phyloP scores from a whole-genome alignment of 2,329 filamentous ascomycete species.

The Chaetomium strumarium region DNA sequence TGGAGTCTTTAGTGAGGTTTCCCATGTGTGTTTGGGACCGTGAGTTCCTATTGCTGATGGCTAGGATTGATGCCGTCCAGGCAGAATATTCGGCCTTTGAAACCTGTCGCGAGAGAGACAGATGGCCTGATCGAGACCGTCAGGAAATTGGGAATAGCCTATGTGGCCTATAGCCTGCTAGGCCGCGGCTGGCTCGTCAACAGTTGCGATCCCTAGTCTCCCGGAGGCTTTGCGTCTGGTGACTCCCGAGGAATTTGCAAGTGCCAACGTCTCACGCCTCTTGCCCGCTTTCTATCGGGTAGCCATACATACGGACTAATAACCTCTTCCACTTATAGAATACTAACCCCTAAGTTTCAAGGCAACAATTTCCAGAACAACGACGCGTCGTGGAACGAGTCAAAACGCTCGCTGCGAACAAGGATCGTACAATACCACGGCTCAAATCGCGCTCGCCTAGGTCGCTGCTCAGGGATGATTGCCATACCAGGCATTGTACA shows the following conservation, averaged over 20 bases:
- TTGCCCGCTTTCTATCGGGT: not conserved
- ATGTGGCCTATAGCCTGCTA: conserved; percentile 1
- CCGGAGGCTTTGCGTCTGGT: not conserved
- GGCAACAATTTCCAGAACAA: conserved; percentile 5
- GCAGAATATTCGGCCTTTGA: conserved; percentile 4
- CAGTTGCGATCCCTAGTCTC: not conserved
- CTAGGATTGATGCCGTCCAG: conserved; percentile 3
- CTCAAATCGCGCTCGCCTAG: conserved; percentile 6
- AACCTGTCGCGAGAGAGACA: not conserved
- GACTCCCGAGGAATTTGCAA: not conserved
- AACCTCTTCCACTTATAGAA: not conserved
- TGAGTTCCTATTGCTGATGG: not conserved
- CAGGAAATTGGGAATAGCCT: conserved; percentile 1
- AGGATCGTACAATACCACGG: conserved; percentile 3
- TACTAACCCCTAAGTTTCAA: conserved; percentile 8
- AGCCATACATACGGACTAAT: not conserved
- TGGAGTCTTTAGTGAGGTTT: not conserved
- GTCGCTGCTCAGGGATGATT: conserved; percentile 5
- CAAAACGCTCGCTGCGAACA: not conserved
- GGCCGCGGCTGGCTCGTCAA: conserved; percentile 7
- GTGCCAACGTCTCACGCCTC: not conserved
- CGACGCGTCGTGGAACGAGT: not conserved
- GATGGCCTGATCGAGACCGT: conserved; percentile 3
- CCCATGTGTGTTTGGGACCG: not conserved
- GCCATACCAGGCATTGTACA: conserved; percentile 5